Conservation (phyloP, 352 stramenopile species). For the Peronosclerospora sorghi region DNA sequence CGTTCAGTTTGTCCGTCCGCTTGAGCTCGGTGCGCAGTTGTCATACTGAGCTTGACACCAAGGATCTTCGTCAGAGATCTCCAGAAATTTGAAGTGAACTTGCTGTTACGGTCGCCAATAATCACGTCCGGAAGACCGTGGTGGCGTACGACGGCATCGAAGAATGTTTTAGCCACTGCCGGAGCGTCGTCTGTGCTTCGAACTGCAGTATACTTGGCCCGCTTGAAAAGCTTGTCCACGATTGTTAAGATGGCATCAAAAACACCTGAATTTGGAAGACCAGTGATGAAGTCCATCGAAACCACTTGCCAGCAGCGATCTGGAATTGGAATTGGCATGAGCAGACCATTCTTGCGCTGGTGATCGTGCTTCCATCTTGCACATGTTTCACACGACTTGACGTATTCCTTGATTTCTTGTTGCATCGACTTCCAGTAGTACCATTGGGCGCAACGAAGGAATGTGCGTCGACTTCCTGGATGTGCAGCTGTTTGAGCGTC, state of each 20-base stretch:
- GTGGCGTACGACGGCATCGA: slow-evolving; percentile 2
- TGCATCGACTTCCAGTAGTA: neutral
- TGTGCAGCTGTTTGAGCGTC: neutral
- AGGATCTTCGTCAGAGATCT: slow-evolving; percentile 2
- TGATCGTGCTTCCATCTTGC: neutral
- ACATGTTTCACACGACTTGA: neutral
- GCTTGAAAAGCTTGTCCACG: neutral
- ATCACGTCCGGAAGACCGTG: neutral
- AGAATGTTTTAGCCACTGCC: slow-evolving; percentile 5
- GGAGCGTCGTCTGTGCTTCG: slow-evolving; percentile 5
- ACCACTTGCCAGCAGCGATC: neutral
- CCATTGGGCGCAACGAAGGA: neutral
- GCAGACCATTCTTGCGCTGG: neutral
- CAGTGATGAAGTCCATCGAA: neutral
- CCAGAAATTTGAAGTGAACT: slow-evolving; percentile 2
- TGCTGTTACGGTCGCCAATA: slow-evolving; percentile 2
- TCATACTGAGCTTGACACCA: slow-evolving; percentile 4
- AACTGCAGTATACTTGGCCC: neutral
- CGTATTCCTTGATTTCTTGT: neutral
- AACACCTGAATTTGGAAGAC: neutral
- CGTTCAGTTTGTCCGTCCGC: slow-evolving; percentile 3
- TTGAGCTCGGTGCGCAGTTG: slow-evolving; percentile 1
- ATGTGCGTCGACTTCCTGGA: neutral
- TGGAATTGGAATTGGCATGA: neutral
- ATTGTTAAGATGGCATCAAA: neutral